These are phyloP conservation scores for Fusarium musae DNA, from an alignment of 2,329 filamentous ascomycete genomes.

Conservation along the genomic window DNA sequence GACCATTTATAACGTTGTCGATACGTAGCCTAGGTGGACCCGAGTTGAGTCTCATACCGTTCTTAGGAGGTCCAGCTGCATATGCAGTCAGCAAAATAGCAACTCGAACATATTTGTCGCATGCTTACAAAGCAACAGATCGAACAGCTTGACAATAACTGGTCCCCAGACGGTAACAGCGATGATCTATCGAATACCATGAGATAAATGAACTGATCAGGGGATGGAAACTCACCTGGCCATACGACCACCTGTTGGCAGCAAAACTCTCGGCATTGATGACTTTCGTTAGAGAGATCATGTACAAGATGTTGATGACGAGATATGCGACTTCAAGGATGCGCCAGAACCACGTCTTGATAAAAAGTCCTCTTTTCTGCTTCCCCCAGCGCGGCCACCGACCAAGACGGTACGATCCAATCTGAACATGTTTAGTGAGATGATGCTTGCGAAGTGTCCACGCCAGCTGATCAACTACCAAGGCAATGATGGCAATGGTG, in stretches of 20 bases:
- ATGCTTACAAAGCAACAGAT: constrained; percentile 51
- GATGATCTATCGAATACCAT: constrained; percentile 43
- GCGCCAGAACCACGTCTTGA: constrained; percentile 50
- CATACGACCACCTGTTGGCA: constrained; percentile 51
- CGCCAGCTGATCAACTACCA: constrained; percentile 50
- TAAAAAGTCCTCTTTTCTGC: constrained; percentile 43
- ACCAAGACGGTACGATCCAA: constrained; percentile 48
- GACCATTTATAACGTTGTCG: constrained; percentile 53
- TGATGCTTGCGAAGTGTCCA: constrained; percentile 53
- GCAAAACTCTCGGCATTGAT: constrained; percentile 52
- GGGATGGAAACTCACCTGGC: constrained; percentile 36
- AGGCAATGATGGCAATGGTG: constrained; percentile 49
- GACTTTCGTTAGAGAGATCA: constrained; percentile 51
- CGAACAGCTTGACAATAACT: constrained; percentile 54
- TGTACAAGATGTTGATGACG: constrained; percentile 53
- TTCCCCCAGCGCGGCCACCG: constrained; percentile 47
- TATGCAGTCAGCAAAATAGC: constrained; percentile 33
- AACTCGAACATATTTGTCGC: not conserved
- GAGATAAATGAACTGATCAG: not conserved
- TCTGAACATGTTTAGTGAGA: constrained; percentile 45
- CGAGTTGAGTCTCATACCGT: constrained; percentile 50
- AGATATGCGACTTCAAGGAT: constrained; percentile 51
- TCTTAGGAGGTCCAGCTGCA: constrained; percentile 52
- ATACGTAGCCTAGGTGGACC: constrained; percentile 53
- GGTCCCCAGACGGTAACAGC: constrained; percentile 54